phyloP scores from a whole-genome alignment of 495 filamentous ascomycete genomes.

The Neurospora sp. region DNA sequence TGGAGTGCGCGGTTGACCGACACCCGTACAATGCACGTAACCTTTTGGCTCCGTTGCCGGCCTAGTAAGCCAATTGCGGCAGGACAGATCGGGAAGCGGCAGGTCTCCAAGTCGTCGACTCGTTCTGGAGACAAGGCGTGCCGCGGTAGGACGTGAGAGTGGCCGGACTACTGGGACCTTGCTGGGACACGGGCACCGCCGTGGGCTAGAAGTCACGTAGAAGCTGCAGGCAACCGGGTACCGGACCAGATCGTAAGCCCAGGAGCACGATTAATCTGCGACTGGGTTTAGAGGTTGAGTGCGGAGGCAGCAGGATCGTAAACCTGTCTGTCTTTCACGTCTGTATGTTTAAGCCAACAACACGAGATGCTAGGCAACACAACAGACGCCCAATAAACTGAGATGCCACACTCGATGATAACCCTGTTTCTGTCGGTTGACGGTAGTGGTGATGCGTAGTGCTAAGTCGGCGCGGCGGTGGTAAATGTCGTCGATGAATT shows the following conservation, averaged over 20 bases:
- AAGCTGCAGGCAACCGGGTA: neutral
- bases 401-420: neutral
- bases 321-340: neutral
- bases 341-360: neutral
- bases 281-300: neutral
- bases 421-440: neutral
- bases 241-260: neutral
- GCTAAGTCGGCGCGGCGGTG: neutral
- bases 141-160: neutral
- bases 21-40: slow-evolving; percentile 14
- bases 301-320: neutral
- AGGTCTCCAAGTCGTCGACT: neutral
- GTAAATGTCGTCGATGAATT: neutral
- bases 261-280: neutral
- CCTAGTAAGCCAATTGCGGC: slow-evolving; percentile 7
- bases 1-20: slow-evolving; percentile 15
- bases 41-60: slow-evolving; percentile 11
- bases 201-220: neutral
- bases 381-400: neutral
- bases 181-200: neutral
- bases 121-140: neutral
- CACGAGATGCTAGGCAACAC: neutral
- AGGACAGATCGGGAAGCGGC: neutral
- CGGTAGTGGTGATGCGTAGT: neutral
- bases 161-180: neutral